Conservation (phyloP, 2,329 filamentous ascomycete species). For the Arthrobotrys pseudoclavata region DNA sequence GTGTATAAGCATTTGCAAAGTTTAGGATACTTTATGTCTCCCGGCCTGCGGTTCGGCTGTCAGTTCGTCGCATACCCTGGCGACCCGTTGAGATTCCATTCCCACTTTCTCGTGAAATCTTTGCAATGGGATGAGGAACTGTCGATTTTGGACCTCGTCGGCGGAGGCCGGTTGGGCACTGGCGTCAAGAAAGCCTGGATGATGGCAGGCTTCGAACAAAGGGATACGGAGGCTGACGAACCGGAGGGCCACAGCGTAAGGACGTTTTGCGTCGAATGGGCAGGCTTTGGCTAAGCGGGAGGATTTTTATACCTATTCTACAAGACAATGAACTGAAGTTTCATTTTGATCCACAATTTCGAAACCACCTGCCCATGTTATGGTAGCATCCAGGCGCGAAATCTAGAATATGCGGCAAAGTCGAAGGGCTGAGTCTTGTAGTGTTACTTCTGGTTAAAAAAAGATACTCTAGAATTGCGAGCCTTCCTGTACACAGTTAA, state of each 20-base stretch:
- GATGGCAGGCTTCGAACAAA: constrained; percentile 76
- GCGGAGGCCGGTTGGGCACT: constrained; percentile 87
- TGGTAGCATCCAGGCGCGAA: constrained; percentile 17
- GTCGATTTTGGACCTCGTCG: constrained; percentile 84
- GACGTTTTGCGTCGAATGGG: constrained; percentile 92
- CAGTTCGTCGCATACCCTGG: constrained; percentile 96
- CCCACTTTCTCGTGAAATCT: constrained; percentile 89
- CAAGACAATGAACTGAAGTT: constrained; percentile 10
- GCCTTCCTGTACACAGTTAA: constrained; percentile 65
- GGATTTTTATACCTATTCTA: not conserved
- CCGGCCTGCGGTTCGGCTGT: constrained; percentile 92
- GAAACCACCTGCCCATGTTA: constrained; percentile 26
- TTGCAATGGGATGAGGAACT: constrained; percentile 90
- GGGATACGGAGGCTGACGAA: constrained; percentile 38
- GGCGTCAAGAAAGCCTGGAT: constrained; percentile 96
- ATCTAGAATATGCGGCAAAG: constrained; percentile 17
- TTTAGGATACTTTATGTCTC: constrained; percentile 86
- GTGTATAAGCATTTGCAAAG: constrained; percentile 85
- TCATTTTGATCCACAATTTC: constrained; percentile 24
- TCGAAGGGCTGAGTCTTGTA: constrained; percentile 22
- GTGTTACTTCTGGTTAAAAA: constrained; percentile 23
- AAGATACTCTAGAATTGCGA: constrained; percentile 64
- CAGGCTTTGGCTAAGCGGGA: constrained; percentile 73
- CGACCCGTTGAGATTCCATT: constrained; percentile 93
- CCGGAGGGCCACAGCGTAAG: constrained; percentile 70